Evolutionary conservation across 1,284 basidiomycete genomes (phyloP).

Genomic region (Cryptococcus depauperatus): DNA sequence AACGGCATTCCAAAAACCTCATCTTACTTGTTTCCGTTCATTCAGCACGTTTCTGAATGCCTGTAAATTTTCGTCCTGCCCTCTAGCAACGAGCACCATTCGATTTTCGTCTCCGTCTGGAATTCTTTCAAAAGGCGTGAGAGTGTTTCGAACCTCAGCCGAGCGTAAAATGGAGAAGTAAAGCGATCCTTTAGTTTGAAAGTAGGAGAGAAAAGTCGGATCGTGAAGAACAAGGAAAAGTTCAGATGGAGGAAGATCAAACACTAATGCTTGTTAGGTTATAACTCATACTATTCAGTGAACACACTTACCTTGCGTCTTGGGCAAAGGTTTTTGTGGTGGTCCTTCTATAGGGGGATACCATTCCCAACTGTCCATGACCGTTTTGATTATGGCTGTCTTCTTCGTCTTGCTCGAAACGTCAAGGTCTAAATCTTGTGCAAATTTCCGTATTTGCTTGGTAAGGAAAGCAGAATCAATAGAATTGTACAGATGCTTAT

Average conservation of each 20-base stretch:
- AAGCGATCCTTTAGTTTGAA: too few relatives aligned
- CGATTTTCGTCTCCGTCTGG: conserved; percentile 1
- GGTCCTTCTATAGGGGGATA: conserved; percentile 7
- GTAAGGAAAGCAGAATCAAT: conserved; percentile 12
- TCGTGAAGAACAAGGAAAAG: conserved; percentile 17
- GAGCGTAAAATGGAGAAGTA: conserved; percentile 11
- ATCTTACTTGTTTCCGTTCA: conserved; percentile 6
- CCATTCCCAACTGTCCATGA: conserved; percentile 13
- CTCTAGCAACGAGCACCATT: conserved; percentile 10
- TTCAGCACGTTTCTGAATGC: conserved; percentile 3
- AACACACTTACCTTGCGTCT: neutral
- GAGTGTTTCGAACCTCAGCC: conserved; percentile 1
- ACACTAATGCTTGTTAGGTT: conserved; percentile 2
- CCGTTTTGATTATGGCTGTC: conserved; percentile 4
- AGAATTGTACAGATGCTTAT: conserved; percentile 7
- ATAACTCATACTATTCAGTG: neutral
- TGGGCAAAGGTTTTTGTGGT: neutral
- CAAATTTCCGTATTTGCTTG: conserved; percentile 7
- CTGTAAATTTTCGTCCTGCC: conserved; percentile 1
- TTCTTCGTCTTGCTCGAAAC: conserved; percentile 1
- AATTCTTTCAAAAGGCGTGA: neutral
- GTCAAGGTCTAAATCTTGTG: conserved; percentile 1
- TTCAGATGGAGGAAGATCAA: conserved; percentile 15
- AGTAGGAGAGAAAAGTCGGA: conserved; percentile 8
- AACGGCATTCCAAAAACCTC: neutral